A percentile compares a stretch with the other conserved stretches of the same genome.
phyloP scores from a whole-genome alignment of 306 rosid genomes.

The Bauhinia variegata region DNA sequence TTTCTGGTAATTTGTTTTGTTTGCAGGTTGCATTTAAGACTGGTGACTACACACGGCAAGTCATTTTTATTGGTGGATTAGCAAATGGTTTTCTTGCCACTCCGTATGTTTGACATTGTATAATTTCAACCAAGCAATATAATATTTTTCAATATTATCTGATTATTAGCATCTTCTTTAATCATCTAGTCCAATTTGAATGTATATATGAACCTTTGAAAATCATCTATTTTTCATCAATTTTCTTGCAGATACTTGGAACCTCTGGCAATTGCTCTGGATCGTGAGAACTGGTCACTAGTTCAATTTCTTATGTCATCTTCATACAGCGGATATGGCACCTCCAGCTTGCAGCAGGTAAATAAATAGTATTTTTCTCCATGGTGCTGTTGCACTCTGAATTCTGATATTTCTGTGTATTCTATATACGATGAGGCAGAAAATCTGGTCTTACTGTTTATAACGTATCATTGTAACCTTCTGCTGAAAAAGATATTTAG shows the following conservation, averaged over 20 bases:
- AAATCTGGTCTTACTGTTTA: conserved; percentile 17
- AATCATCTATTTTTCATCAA: conserved; percentile 15
- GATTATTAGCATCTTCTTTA: conserved; percentile 17
- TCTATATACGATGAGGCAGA: conserved; percentile 5
- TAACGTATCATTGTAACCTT: conserved; percentile 3
- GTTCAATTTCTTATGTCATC: conserved; percentile 97
- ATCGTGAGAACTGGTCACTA: conserved; percentile 90
- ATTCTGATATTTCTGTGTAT: conserved; percentile 18
- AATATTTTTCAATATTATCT: conserved; percentile 7
- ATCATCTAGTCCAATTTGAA: neutral
- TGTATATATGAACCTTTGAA: conserved; percentile 14
- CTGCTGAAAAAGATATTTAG: neutral
- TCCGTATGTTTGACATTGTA: conserved; percentile 53
- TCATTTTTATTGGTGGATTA: conserved; percentile 92
- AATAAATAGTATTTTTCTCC: conserved; percentile 35
- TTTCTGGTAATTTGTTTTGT: conserved; percentile 18
- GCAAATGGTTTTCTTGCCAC: conserved; percentile 94
- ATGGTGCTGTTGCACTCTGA: conserved; percentile 17
- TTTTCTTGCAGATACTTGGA: conserved; percentile 77
- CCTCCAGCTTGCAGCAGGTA: conserved; percentile 94
- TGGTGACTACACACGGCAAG: conserved; percentile 86
- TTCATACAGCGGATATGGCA: conserved; percentile 91
- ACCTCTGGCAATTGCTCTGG: conserved; percentile 95
- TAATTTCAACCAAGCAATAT: conserved; percentile 12
- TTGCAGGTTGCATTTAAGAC: conserved; percentile 94